phyloP scores from a whole-genome alignment of 441 rosid genomes.

The Arabidopsis hybrid region DNA sequence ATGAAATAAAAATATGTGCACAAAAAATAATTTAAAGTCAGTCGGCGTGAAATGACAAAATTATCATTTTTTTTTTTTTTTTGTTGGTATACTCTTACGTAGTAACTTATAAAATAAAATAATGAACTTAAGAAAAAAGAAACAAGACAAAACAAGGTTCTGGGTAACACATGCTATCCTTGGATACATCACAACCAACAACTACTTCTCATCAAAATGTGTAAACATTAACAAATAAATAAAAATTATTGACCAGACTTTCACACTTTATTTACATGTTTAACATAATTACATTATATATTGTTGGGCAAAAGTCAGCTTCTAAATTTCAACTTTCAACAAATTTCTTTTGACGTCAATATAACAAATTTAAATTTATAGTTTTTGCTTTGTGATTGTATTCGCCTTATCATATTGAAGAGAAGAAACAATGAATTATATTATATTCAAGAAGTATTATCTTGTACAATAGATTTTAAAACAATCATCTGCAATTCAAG shows the following conservation, averaged over 20 bases:
- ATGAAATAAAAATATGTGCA: no score
- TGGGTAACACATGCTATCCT: constrained; percentile 29
- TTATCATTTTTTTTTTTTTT: neutral
- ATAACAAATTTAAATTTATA: neutral
- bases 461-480: constrained; percentile 41
- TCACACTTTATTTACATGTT: constrained; percentile 1
- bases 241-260: neutral
- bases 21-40: neutral
- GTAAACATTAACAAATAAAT: constrained; percentile 20
- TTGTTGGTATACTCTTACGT: no score
- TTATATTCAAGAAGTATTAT: constrained; percentile 13
- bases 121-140: neutral
- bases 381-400: neutral
- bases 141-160: constrained; percentile 32
- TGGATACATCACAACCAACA: constrained; percentile 34
- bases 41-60: neutral
- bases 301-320: neutral
- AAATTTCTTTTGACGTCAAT: neutral
- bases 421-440: neutral
- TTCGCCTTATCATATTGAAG: neutral
- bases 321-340: neutral
- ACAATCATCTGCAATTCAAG: constrained; percentile 49
- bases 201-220: constrained; percentile 21
- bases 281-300: neutral
- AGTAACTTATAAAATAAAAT: neutral